Evolutionary conservation across 75 land plant genomes (phyloP).

Genomic region (Pinus taeda): DNA sequence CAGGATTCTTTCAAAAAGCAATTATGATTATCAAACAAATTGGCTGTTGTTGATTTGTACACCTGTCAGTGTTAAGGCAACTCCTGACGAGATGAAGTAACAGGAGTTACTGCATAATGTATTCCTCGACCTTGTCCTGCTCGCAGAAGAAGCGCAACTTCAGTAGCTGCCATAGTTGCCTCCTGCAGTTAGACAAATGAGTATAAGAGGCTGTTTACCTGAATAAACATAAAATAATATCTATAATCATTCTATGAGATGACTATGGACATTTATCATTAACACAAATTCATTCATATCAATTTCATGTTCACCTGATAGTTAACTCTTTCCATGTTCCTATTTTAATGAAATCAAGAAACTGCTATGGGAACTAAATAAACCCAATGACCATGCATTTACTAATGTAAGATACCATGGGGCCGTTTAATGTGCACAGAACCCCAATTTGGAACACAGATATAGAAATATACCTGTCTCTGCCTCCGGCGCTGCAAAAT

Average conservation of each 20-base stretch:
- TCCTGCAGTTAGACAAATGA: background rate
- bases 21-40: background rate
- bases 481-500: slow-evolving; percentile 64
- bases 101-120: slow-evolving; percentile 8
- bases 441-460: background rate
- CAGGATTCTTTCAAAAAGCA: background rate
- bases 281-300: background rate
- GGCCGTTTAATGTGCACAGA: background rate
- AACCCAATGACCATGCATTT: no score
- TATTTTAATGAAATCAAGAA: background rate
- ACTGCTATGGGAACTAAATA: background rate
- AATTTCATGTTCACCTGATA: background rate
- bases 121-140: slow-evolving; percentile 12
- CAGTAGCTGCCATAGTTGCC: slow-evolving; percentile 13
- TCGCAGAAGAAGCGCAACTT: slow-evolving; percentile 16
- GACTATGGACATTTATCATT: background rate
- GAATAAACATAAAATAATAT: background rate
- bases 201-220: background rate
- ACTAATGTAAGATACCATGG: background rate
- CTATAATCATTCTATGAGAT: background rate
- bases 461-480: slow-evolving; percentile 43
- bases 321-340: background rate
- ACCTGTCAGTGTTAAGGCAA: slow-evolving; percentile 2
- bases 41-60: background rate
- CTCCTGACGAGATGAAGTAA: background rate